A percentile compares a stretch with the other conserved stretches of the same genome.
Conservation (phyloP, 2,329 filamentous ascomycete species). For the Atkinsonella hypoxylon region DNA sequence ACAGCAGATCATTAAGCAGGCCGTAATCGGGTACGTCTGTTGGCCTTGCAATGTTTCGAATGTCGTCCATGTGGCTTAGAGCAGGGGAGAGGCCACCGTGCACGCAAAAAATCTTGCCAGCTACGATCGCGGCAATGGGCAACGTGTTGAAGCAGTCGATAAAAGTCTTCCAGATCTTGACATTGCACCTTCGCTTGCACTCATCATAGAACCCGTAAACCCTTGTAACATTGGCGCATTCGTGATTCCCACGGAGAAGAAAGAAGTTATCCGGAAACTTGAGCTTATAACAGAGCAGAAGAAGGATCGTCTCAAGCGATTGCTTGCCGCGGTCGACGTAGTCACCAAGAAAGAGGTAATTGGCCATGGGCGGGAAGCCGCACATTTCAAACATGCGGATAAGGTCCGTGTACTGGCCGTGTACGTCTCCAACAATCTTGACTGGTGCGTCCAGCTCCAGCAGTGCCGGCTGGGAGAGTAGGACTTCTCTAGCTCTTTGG, state of each 20-base stretch:
- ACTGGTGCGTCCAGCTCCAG: slow-evolving; percentile 88
- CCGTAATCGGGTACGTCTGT: slow-evolving; percentile 98
- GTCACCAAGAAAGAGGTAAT: slow-evolving; percentile 90
- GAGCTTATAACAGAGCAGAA: slow-evolving; percentile 91
- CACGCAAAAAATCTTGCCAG: slow-evolving; percentile 94
- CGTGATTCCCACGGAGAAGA: slow-evolving; percentile 84
- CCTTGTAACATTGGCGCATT: slow-evolving; percentile 90
- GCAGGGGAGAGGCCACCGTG: slow-evolving; percentile 90
- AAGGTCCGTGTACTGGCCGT: slow-evolving; percentile 91
- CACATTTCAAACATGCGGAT: slow-evolving; percentile 99
- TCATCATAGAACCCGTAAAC: slow-evolving; percentile 98
- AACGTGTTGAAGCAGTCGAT: slow-evolving; percentile 93
- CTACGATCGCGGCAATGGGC: slow-evolving; percentile 92
- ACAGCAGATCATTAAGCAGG: slow-evolving; percentile 84
- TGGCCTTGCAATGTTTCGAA: slow-evolving; percentile 85
- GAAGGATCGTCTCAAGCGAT: slow-evolving; percentile 83
- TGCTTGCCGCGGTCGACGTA: slow-evolving; percentile 97
- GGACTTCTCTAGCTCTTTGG: slow-evolving; percentile 73
- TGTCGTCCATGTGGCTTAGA: slow-evolving; percentile 94
- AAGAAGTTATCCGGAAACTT: slow-evolving; percentile 98
- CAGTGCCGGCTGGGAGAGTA: slow-evolving; percentile 83
- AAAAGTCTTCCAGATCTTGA: slow-evolving; percentile 98
- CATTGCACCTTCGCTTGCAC: slow-evolving; percentile 90
- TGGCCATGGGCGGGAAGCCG: slow-evolving; percentile 81
- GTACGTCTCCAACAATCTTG: slow-evolving; percentile 95